Evolutionary conservation across 192 early-diverging fungal genomes (phyloP).

Genomic region (Geranomyces michiganensis): DNA sequence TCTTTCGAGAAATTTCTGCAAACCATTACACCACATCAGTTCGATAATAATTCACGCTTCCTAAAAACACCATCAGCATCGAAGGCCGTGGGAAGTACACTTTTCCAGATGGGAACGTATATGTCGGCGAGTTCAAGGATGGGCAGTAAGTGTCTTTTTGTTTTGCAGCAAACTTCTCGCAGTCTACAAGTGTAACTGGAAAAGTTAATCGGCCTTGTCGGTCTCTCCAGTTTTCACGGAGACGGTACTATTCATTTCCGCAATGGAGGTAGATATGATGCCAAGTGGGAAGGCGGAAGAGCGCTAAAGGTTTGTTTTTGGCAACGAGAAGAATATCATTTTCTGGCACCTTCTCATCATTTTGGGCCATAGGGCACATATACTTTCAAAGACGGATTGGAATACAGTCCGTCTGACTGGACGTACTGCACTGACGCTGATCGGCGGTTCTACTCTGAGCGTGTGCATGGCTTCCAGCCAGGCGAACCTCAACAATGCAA

Average conservation of each 20-base stretch:
- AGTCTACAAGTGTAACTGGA: too few species aligned
- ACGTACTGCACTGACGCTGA: slow-evolving; percentile 59
- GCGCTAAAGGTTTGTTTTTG: slow-evolving; percentile 45
- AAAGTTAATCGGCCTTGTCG: neutral
- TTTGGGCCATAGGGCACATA: slow-evolving; percentile 59
- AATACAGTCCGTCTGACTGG: slow-evolving; percentile 53
- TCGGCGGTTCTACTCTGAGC: slow-evolving; percentile 56
- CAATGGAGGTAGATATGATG: slow-evolving; percentile 58
- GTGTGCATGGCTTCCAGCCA: slow-evolving; percentile 49
- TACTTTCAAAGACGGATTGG: slow-evolving; percentile 59
- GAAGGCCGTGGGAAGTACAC: slow-evolving; percentile 59
- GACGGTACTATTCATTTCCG: slow-evolving; percentile 57
- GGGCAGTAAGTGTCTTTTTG: slow-evolving; percentile 49
- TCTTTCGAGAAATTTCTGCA: neutral
- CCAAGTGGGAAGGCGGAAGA: slow-evolving; percentile 51
- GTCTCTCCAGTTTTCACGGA: slow-evolving; percentile 55
- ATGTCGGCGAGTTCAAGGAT: slow-evolving; percentile 62
- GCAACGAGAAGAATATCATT: too few species aligned
- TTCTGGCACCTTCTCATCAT: neutral
- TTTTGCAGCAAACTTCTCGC: too few species aligned
- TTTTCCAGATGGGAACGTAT: slow-evolving; percentile 59
- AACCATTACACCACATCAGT: neutral
- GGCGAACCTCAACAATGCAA: slow-evolving; percentile 45
- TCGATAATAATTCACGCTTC: neutral
- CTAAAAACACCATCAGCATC: slow-evolving; percentile 35